Evolutionary conservation across 2,329 filamentous ascomycete genomes (phyloP), one percentile per base, ranked within the genome.

Genomic region (Colletotrichum brevisporum): DNA sequence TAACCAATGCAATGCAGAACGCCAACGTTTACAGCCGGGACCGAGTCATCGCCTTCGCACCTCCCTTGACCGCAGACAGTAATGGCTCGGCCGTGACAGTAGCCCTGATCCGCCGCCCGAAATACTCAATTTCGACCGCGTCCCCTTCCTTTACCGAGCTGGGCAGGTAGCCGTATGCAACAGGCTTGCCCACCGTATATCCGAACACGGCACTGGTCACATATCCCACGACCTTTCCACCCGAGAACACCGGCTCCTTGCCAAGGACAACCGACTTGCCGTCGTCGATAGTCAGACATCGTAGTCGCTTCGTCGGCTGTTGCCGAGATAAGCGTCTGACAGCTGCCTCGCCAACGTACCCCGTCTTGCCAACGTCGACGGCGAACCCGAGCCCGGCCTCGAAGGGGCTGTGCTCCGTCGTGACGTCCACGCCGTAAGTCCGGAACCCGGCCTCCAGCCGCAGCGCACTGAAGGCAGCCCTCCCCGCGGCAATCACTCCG

Each of bases 191-290:
- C 10, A 91, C 75, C 0, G 85, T 88, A 73, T 88, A 90, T 0
- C 86, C 89, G 73, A 90, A 91, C 0, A 86, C 88, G 1, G 89
- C 85, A 59, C 83, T 90, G 2, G 88, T 90, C 27, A 91, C 81
- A 70, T 91, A 91, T 0, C 89, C 89, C 1, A 80, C 80, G 0
- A 83, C 71, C 62, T 83, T 77, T 9, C 83, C 83, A 2, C 83
- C 75, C 15, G 82, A 71, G 63, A 85, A 90, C 0, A 91, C 87
- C 0, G 89, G 89, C 74, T 91, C 89, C 73, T 90, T 90, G 6
- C 89, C 89, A 1, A 91, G 76, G 0, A 90, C 82, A 71, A 90
- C 80, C 0, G 88, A 90, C 5, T 75, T 77, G 0, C 86, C 85
- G 68, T 91, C 88, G 48, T 90, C 82, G 36, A 91, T 73, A 0